A percentile compares a stretch with the other conserved stretches of the same genome.
These are phyloP conservation scores for Aspergillaceae sp. DNA, from an alignment of 2,329 filamentous ascomycete species.

Conservation along the genomic window DNA sequence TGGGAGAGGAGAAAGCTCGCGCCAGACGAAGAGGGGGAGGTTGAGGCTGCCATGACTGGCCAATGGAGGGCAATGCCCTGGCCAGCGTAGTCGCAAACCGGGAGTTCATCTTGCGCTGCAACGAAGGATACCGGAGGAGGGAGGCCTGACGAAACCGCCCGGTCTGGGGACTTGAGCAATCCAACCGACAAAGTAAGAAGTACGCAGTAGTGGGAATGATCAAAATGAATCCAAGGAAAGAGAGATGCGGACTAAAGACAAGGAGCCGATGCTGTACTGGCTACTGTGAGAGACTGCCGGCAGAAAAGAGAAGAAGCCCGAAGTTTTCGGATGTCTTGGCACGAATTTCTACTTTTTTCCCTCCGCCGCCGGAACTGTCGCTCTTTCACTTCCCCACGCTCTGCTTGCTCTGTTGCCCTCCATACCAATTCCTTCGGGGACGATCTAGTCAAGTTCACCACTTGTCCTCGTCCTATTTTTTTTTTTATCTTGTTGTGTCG, in stretches of 20 bases:
- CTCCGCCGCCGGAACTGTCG: conserved; percentile 21
- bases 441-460: conserved; percentile 8
- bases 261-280: not conserved
- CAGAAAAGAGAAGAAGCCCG: conserved; percentile 20
- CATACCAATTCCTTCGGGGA: conserved; percentile 4
- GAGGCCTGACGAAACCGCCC: not conserved
- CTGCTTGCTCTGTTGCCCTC: conserved; percentile 4
- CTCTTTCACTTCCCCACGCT: conserved; percentile 15
- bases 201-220: too few relatives aligned
- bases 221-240: too few relatives aligned
- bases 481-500: not conserved
- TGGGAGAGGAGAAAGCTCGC: conserved; percentile 27
- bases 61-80: conserved; percentile 24
- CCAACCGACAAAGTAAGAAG: too few relatives aligned
- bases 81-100: conserved; percentile 23
- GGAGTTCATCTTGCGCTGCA: conserved; percentile 22
- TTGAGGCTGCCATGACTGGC: conserved; percentile 19
- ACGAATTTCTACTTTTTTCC: conserved; percentile 24
- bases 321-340: conserved; percentile 32
- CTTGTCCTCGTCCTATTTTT: not conserved
- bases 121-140: not conserved
- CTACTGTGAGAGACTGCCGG: not conserved
- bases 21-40: conserved; percentile 12
- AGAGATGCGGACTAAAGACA: too few relatives aligned
- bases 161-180: not conserved